These are phyloP conservation scores for Blastobotrys indianensis DNA, from an alignment of 1,139 yeast species.

Conservation along the genomic window DNA sequence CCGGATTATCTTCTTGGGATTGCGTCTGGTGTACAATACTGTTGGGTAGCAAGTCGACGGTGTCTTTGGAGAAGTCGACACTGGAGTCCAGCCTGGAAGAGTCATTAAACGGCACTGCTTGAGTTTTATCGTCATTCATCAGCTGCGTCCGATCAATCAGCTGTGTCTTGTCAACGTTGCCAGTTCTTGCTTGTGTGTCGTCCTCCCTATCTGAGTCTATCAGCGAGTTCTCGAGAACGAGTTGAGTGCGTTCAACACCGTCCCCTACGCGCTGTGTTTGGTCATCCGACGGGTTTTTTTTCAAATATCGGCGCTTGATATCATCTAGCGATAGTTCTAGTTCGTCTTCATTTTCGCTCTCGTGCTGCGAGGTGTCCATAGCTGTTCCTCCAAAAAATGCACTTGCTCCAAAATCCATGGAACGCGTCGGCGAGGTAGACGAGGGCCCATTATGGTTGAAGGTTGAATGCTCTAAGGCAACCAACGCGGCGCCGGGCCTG, in stretches of 20 bases:
- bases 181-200: background rate
- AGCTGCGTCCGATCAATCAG: background rate
- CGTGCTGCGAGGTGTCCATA: background rate
- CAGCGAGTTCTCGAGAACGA: too few species aligned
- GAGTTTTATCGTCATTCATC: background rate
- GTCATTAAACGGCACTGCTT: background rate
- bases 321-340: conserved; percentile 7
- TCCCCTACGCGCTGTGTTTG: background rate
- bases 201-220: too few species aligned
- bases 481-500: background rate
- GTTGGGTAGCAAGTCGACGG: conserved; percentile 2
- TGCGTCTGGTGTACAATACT: background rate
- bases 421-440: background rate
- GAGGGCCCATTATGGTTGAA: background rate
- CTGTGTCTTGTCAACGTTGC: too few species aligned
- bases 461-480: background rate
- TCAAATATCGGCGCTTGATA: conserved; percentile 5
- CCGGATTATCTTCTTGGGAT: background rate
- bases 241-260: background rate
- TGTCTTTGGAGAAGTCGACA: background rate
- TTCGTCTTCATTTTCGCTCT: conserved; percentile 4
- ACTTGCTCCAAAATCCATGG: conserved; percentile 5
- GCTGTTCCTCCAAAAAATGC: conserved; percentile 8
- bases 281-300: background rate
- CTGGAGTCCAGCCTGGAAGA: background rate